phyloP scores from a whole-genome alignment of 1,284 basidiomycete species.

The Sanguinoderma infundibulare region DNA sequence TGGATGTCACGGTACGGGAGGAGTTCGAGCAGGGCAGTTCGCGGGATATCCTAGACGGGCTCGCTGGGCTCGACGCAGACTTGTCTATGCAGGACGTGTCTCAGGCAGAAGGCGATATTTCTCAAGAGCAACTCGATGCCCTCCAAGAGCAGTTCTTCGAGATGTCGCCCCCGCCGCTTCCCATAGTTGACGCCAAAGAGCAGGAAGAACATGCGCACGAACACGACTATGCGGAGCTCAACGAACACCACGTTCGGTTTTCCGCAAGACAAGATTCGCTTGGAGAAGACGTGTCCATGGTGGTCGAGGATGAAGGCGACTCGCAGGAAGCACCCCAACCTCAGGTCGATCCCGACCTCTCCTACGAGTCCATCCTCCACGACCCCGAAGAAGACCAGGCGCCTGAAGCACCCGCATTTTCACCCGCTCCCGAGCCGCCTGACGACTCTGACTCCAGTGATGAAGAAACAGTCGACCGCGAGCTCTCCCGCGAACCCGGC shows the following conservation, averaged over 20 bases:
- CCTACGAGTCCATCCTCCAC: background rate
- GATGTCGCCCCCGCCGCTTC: conserved; percentile 22
- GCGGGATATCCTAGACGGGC: conserved; percentile 2
- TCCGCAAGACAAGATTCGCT: conserved; percentile 6
- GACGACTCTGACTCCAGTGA: conserved; percentile 19
- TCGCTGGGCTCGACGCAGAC: background rate
- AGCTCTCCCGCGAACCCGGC: conserved; percentile 40
- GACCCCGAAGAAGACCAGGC: conserved; percentile 18
- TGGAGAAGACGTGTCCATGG: conserved; percentile 18
- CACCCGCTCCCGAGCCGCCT: background rate
- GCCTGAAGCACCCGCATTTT: background rate
- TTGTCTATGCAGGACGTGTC: conserved; percentile 1
- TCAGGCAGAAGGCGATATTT: background rate
- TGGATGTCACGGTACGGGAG: background rate
- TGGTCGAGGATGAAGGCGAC: conserved; percentile 16
- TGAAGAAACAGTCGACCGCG: conserved; percentile 34
- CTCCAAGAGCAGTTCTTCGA: background rate
- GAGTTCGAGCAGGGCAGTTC: conserved; percentile 13
- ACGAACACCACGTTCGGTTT: conserved; percentile 20
- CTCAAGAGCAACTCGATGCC: background rate
- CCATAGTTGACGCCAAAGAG: conserved; percentile 15
- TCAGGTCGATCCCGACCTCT: conserved; percentile 2
- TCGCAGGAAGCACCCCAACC: background rate
- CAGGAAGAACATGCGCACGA: background rate
- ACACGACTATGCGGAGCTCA: background rate